Conservation (phyloP, 768 basidiomycete genomes). For the Suillus sp. region DNA sequence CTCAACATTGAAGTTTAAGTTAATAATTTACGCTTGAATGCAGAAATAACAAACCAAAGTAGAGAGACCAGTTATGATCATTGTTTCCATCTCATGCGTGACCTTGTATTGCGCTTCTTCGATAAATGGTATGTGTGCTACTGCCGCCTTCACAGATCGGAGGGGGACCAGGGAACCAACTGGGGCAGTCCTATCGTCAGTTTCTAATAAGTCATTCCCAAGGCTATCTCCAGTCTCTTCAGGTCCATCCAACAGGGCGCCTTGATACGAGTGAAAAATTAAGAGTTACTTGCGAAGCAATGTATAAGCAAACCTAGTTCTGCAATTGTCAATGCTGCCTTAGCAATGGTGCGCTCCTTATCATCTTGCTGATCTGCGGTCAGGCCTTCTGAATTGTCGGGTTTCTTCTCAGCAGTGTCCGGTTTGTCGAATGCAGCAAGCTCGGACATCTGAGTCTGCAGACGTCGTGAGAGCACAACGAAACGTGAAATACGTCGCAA, state of each 20-base stretch:
- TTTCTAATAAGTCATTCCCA: conserved; percentile 2
- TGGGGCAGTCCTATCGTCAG: conserved; percentile 19
- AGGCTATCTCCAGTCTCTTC: conserved; percentile 14
- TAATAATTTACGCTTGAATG: neutral
- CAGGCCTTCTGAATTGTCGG: conserved; percentile 2
- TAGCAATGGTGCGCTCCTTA: conserved; percentile 84
- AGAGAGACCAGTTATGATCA: conserved; percentile 80
- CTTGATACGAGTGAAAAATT: conserved; percentile 34
- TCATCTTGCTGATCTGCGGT: conserved; percentile 62
- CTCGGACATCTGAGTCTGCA: conserved; percentile 85
- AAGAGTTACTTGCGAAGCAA: neutral
- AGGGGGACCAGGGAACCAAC: conserved; percentile 51
- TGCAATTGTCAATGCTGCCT: conserved; percentile 92
- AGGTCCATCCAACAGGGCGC: conserved; percentile 52
- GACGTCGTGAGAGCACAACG: conserved; percentile 75
- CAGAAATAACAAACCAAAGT: conserved; percentile 60
- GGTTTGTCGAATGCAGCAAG: conserved; percentile 36
- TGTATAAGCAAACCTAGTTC: conserved; percentile 66
- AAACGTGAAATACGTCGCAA: conserved; percentile 85
- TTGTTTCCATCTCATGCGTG: conserved; percentile 85
- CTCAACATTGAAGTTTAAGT: conserved; percentile 40
- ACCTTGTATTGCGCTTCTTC: conserved; percentile 71
- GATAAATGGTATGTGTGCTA: conserved; percentile 69
- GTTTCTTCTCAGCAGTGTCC: no score
- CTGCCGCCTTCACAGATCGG: conserved; percentile 72